Evolutionary conservation across 2,329 filamentous ascomycete species (phyloP).

Genomic region (Hirsutella rhossiliensis): DNA sequence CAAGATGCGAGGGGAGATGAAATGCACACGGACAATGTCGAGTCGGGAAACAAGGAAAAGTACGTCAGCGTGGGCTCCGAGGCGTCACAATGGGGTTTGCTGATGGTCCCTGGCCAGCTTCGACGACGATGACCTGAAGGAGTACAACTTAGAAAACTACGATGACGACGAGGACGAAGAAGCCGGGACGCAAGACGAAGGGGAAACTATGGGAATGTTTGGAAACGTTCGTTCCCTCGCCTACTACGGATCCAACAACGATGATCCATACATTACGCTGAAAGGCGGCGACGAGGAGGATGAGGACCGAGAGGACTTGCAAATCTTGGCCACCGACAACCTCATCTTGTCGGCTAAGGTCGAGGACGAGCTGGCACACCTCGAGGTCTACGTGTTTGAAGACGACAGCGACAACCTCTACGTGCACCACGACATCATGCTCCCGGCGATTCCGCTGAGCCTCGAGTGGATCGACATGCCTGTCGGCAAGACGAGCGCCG

Average conservation of each 20-base stretch:
- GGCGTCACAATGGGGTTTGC: neutral
- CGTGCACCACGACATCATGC: conserved; percentile 98
- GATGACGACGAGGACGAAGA: conserved; percentile 78
- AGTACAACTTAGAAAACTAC: conserved; percentile 94
- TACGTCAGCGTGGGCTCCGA: neutral
- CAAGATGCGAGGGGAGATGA: conserved; percentile 20
- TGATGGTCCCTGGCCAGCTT: conserved; percentile 26
- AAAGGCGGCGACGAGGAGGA: conserved; percentile 56
- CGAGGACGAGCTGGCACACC: conserved; percentile 90
- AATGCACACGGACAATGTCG: conserved; percentile 15
- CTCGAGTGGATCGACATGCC: conserved; percentile 92
- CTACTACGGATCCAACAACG: conserved; percentile 88
- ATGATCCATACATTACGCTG: conserved; percentile 94
- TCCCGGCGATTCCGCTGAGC: conserved; percentile 89
- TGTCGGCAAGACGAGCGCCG: conserved; percentile 57
- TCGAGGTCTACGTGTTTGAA: conserved; percentile 97
- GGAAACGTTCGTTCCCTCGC: conserved; percentile 87
- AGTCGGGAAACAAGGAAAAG: conserved; percentile 2
- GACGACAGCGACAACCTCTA: conserved; percentile 93
- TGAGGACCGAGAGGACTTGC: conserved; percentile 84
- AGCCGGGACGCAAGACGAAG: conserved; percentile 30
- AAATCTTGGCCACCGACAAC: conserved; percentile 88
- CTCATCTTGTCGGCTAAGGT: conserved; percentile 84
- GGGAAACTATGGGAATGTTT: conserved; percentile 79
- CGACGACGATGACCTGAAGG: conserved; percentile 79